Evolutionary conservation across 2,329 filamentous ascomycete genomes (phyloP), one percentile per base, ranked within the genome.

Genomic region (Pseudogymnoascus verrucosus): DNA sequence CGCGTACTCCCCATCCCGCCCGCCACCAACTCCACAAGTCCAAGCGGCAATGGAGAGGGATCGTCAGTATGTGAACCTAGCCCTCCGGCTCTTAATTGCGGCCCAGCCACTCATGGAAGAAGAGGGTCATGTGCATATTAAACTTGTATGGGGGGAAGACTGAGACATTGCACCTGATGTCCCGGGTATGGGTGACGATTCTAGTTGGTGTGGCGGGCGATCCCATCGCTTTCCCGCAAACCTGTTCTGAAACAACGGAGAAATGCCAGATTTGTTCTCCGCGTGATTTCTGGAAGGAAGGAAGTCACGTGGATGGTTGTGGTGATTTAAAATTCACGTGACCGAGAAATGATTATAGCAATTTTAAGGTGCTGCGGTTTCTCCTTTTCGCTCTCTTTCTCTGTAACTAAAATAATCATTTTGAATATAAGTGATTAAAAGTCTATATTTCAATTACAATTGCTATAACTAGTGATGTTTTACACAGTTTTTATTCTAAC

Each of bases 201-300:
- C n/a, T 34, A 26, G 26, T 54, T 54, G 47, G 47, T 54, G 47
- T 54, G 47, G 47, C 47, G 47, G 47, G 4, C 47, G 47, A 54
- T 54, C 47, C 26, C 47, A 31, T 54, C 47, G 26, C 26, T 31
- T 31, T 54, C 26, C 26, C 47, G 26, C n/a, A 54, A 54, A 54
- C 47, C 47, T 54, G 47, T 54, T 54, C 47, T 54, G 47, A 54
- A 31, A 54, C 47, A 54, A n/a, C 47, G 26, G 47, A 31, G 26
- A 31, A 54, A 54, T 54, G 26, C n/a, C 5, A 19, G 47, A 31
- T 12, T 14, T 54, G 14, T n/a, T 40, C 26, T 31, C 47, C 47
- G 47, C 26, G 44, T 28, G 44, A 51, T 26, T 51, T 51, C 5
- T 26, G 4, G 2, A 16, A 11, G 4, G 14, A n/a, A 3, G 2